These are phyloP conservation scores for Sclerotinia minor DNA, from an alignment of 2,329 filamentous ascomycete species.

Conservation along the genomic window DNA sequence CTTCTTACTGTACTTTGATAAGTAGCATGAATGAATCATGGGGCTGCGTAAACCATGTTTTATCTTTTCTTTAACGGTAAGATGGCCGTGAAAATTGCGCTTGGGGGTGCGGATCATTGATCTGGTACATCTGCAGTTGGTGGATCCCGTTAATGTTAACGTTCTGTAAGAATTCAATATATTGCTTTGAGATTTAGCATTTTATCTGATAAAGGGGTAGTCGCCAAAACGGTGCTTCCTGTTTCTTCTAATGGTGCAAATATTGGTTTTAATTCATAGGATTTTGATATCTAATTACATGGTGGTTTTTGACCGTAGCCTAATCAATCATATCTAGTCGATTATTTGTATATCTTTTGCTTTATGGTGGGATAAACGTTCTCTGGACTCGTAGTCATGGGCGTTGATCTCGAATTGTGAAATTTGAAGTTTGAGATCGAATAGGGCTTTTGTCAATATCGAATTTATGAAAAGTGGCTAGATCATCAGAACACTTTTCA, in stretches of 20 bases:
- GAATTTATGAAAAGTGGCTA: not conserved
- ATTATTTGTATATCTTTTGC: too few species aligned
- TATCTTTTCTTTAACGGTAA: too few species aligned
- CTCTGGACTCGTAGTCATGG: too few species aligned
- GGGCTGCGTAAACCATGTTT: conserved; percentile 67
- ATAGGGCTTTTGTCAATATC: too few species aligned
- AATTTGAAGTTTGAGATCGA: too few species aligned
- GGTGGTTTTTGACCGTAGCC: too few species aligned
- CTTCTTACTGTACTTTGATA: conserved; percentile 41
- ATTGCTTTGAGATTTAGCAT: conserved; percentile 76
- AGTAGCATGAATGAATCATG: conserved; percentile 56
- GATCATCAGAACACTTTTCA: not conserved
- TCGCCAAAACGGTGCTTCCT: conserved; percentile 58
- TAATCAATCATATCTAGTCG: too few species aligned
- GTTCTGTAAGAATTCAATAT: conserved; percentile 74
- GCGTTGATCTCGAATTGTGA: too few species aligned
- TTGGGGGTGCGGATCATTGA: conserved; percentile 57
- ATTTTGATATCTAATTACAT: too few species aligned
- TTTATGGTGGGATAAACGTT: too few species aligned
- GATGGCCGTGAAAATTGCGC: too few species aligned
- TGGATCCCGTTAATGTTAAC: too few species aligned
- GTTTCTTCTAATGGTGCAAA: conserved; percentile 56
- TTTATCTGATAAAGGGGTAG: conserved; percentile 73
- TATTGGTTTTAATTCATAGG: conserved; percentile 50
- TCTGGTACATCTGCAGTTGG: conserved; percentile 56